Conservation (phyloP, 208 protist genomes). For the Phytomonas sp. region DNA sequence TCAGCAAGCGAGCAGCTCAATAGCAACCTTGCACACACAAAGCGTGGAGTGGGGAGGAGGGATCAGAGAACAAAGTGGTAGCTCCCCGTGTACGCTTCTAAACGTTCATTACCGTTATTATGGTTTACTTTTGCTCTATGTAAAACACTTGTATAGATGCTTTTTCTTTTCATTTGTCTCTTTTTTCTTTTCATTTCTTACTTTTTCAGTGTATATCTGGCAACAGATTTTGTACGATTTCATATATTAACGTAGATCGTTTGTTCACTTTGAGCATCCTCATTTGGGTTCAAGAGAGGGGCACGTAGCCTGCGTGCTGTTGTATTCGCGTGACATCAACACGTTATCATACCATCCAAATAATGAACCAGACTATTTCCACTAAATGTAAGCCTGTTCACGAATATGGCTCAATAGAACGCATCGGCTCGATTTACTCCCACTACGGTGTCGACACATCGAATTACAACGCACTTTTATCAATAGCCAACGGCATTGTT, state of each 20-base stretch:
- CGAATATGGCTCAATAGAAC: slow-evolving; percentile 35
- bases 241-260: neutral
- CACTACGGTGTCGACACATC: slow-evolving; percentile 69
- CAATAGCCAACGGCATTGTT: slow-evolving; percentile 42
- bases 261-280: slow-evolving; percentile 5
- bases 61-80: neutral
- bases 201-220: slow-evolving; percentile 9
- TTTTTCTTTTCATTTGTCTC: slow-evolving; percentile 6
- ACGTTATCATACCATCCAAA: neutral
- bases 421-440: slow-evolving; percentile 15
- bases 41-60: neutral
- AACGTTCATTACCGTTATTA: neutral
- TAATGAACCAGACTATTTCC: slow-evolving; percentile 7
- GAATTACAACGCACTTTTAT: slow-evolving; percentile 51
- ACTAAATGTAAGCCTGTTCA: slow-evolving; percentile 43
- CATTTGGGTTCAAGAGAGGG: slow-evolving; percentile 1
- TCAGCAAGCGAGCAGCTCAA: slow-evolving; percentile 4
- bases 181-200: slow-evolving; percentile 8
- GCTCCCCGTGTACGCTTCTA: neutral
- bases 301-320: neutral
- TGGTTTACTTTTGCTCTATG: neutral
- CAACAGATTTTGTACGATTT: neutral
- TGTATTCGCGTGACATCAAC: neutral
- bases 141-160: neutral
- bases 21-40: neutral